Conservation (phyloP, 2,329 filamentous ascomycete species). For the Xylariaceae sp. region DNA sequence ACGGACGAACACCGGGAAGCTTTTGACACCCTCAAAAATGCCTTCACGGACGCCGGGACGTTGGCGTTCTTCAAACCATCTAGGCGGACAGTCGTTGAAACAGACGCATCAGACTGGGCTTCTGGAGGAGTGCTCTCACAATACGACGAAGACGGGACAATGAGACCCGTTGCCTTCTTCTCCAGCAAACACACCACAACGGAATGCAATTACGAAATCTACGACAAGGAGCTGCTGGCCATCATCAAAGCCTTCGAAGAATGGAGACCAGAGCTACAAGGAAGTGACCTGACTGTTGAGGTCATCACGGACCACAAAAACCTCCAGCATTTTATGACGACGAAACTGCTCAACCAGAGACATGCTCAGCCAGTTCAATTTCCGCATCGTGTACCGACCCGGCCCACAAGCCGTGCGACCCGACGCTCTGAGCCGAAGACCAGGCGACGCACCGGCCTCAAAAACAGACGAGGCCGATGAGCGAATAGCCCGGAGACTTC, state of each 20-base stretch:
- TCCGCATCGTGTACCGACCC: background rate
- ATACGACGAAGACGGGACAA: background rate
- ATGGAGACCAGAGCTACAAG: conserved; percentile 3
- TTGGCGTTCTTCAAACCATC: no score
- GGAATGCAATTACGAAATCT: conserved; percentile 3
- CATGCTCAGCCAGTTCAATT: background rate
- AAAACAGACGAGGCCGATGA: background rate
- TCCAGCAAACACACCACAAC: conserved; percentile 1
- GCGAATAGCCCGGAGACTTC: background rate
- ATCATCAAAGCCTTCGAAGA: conserved; percentile 3
- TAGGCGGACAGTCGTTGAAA: conserved; percentile 3
- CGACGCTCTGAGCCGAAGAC: background rate
- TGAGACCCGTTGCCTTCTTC: conserved; percentile 1
- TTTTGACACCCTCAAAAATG: no score
- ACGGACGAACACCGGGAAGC: no score
- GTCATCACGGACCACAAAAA: conserved; percentile 1
- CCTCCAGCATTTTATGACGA: background rate
- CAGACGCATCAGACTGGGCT: background rate
- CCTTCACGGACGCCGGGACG: no score
- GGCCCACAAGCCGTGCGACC: background rate
- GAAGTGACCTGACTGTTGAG: background rate
- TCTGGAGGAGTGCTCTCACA: background rate
- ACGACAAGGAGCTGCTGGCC: conserved; percentile 3
- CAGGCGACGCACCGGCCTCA: background rate
- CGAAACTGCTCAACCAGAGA: conserved; percentile 1